phyloP scores from a whole-genome alignment of 108 stramenopile species.

The Cylindrotheca closterium region DNA sequence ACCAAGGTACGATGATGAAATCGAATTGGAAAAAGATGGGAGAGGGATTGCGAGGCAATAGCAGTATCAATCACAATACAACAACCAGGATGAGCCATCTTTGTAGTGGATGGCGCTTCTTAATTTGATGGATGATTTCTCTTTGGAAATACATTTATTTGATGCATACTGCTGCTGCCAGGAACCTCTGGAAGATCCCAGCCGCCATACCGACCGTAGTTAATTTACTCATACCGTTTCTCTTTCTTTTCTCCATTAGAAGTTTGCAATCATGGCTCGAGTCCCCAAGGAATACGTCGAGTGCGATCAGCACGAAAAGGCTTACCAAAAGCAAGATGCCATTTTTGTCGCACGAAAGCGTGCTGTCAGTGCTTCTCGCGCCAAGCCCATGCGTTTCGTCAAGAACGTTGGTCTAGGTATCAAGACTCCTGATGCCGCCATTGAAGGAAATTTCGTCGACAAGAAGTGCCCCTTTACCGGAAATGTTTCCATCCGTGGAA shows the following conservation, averaged over 20 bases:
- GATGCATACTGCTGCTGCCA: no score
- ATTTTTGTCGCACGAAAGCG: slow-evolving; percentile 98
- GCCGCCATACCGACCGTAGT: no score
- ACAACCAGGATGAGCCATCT: no score
- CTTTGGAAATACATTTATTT: no score
- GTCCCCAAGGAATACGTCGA: slow-evolving; percentile 78
- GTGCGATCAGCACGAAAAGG: slow-evolving; percentile 97
- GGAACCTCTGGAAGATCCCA: no score
- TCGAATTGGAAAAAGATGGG: no score
- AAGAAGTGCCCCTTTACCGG: slow-evolving; percentile 99
- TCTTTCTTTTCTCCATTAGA: neutral
- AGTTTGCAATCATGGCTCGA: slow-evolving; percentile 52
- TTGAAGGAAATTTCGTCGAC: slow-evolving; percentile 97
- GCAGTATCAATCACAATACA: no score
- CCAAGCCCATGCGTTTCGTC: slow-evolving; percentile 94
- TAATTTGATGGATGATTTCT: no score
- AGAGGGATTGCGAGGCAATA: no score
- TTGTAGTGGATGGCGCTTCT: no score
- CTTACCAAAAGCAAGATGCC: slow-evolving; percentile 99
- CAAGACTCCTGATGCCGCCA: slow-evolving; percentile 97
- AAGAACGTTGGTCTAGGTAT: slow-evolving; percentile 98
- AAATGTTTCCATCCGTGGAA: slow-evolving; percentile 97
- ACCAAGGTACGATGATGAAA: no score
- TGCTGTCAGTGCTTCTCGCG: slow-evolving; percentile 59
- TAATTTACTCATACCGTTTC: neutral